Base-by-base conservation (phyloP, 345 rosid species). In the Syzygium jambos region DNA sequence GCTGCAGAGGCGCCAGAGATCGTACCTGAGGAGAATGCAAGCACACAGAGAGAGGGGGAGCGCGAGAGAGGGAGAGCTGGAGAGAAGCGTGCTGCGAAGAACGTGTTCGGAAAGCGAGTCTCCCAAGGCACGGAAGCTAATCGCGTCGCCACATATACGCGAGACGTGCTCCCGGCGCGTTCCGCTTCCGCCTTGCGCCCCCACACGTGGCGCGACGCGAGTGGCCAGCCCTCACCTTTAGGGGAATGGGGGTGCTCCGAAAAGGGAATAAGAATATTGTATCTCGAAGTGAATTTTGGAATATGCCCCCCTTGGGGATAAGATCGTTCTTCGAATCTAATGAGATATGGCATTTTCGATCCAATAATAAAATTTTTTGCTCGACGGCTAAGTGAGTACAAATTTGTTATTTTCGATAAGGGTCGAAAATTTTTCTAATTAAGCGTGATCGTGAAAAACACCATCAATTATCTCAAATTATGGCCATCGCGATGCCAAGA, bases 21-120 rank as follows among this genome's bases (percentile, higher is more conserved):
- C 29, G 80, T 77, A 90, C 94, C 93, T 87, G 87, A 77, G 85
- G 56, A 41, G 90, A 89, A 23, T 52, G 91, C 88, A 84, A n/a
- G n/a, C n/a, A n/a, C n/a, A n/a, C n/a, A n/a, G n/a, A n/a, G 85
- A 65, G 87, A 13, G 52, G 78, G 84, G 29, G 52, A 6, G 46
- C 46, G 46, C 7, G 49, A 14, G 46, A 80, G 34, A 86, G 2
- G 25, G 29, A 16, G 21, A 43, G 46, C 78, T 1, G 6, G 80
- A 19, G 25, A 68, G 52, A 11, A 51, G 63, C 77, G 51, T 5
- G n/a, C 27, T 52, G 46, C 1, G 46, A 27, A 73, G 59, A 51
- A 84, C 5, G 52, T 52, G 41, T 30, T 30, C 27, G 51, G 27
- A 56, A 38, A 21, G 52, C 41, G 25, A 53, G 61, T 30, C 53